phyloP scores from a whole-genome alignment of 305 asterid species.

The Fraxinus floribunda region DNA sequence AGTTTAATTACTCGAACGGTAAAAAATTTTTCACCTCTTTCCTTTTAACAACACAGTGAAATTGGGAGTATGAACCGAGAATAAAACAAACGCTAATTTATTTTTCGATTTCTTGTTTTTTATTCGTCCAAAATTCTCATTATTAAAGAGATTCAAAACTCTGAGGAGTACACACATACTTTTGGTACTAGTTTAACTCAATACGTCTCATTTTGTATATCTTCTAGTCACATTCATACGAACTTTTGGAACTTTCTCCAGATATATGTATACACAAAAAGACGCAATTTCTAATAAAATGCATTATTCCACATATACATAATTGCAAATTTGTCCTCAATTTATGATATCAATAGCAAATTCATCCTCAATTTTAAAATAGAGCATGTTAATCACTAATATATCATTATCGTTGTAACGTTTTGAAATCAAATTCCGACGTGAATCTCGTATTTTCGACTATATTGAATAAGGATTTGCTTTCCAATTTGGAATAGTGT shows the following conservation, averaged over 20 bases:
- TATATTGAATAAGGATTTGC: background rate
- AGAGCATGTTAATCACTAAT: background rate
- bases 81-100: too few relatives aligned
- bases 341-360: background rate
- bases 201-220: background rate
- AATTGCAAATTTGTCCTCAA: background rate
- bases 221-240: background rate
- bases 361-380: background rate
- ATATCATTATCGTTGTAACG: background rate
- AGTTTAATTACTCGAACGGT: too few relatives aligned
- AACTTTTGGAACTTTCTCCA: background rate
- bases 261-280: background rate
- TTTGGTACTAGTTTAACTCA: background rate
- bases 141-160: background rate
- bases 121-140: background rate
- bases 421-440: background rate
- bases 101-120: background rate
- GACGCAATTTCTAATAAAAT: background rate
- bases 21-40: too few relatives aligned
- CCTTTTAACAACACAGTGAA: too few relatives aligned
- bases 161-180: background rate
- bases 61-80: too few relatives aligned
- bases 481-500: background rate
- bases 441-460: background rate
- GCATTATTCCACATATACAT: background rate